Evolutionary conservation across 495 filamentous ascomycete genomes (phyloP), one percentile per base, ranked within the genome.

Genomic region (Talaromyces stipitatus): DNA sequence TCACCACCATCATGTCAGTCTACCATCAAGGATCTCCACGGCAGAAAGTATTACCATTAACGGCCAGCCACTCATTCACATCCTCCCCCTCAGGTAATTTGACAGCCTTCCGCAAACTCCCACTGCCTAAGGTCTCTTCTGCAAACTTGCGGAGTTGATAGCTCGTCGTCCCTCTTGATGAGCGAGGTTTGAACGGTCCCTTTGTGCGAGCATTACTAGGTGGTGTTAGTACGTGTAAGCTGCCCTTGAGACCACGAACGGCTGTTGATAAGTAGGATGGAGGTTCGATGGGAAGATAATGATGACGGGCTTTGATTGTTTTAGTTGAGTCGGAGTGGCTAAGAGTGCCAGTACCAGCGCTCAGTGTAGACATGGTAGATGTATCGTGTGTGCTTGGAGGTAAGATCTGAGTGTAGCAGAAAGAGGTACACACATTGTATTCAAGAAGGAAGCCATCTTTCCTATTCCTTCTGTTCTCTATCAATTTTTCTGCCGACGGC

Each of bases 91-190:
- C 95, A 12, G 95, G 94, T 46, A 97, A 77, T 78, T 90, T 95
- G 60, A 98, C 94, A 30, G 94, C 92, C 76, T 97, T 97, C 61
- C 90, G 82, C 74, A 98, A 77, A 72, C 91, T 96, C 30, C 94
- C 94, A 65, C 90, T 95, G 24, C 94, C 94, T 14, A 98, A 78
- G 38, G 94, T 98, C 30, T 94, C 95, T 71, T 98, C 94, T 12
- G 94, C 94, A 80, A 96, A 98, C 64, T 97, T 94, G 66, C 91
- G 85, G 55, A 98, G 79, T 72, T 98, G 95, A 78, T 96, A 96
- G 70, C 89, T 94, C 55, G 84, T 95, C 43, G 88, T 95, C 33
- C 95, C 92, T 64, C 92, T 95, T 65, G 87, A 88, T 22, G 86
- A 85, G 63, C 92, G 89, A 46, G 95, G 91, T 68, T 91, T 91